Evolutionary conservation across 805 yeast species (phyloP).

Genomic region (Hanseniaspora vineae): DNA sequence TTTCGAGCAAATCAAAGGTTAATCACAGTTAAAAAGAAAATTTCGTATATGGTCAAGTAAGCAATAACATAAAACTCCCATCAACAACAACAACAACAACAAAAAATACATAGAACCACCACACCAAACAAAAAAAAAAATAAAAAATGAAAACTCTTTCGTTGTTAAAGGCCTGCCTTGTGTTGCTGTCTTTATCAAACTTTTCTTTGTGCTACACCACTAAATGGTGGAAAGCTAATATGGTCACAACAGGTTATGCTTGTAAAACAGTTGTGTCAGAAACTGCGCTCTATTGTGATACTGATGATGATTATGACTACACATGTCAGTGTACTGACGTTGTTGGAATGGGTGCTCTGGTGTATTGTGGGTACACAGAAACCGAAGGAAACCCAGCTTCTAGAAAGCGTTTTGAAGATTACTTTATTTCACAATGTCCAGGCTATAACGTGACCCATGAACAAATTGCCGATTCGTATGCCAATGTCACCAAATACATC

Average conservation of each 20-base stretch:
- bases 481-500: conserved; percentile 33
- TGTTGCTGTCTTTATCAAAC: no score
- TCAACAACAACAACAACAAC: no score
- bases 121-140: no score
- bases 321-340: conserved; percentile 18
- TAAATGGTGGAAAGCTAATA: background rate
- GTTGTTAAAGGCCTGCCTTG: no score
- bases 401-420: conserved; percentile 9
- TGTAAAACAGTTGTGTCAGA: conserved; percentile 16
- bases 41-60: no score
- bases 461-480: conserved; percentile 25
- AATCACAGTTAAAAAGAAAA: no score
- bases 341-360: conserved; percentile 20
- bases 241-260: background rate
- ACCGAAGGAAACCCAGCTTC: conserved; percentile 6
- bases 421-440: conserved; percentile 19
- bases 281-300: conserved; percentile 15
- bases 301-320: conserved; percentile 11
- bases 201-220: no score
- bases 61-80: no score
- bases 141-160: no score
- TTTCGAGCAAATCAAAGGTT: no score
- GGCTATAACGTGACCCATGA: conserved; percentile 21
- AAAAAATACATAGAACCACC: no score
- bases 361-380: conserved; percentile 17